Evolutionary conservation across 345 rosid genomes (phyloP).

Genomic region (Sonneratia caseolaris): DNA sequence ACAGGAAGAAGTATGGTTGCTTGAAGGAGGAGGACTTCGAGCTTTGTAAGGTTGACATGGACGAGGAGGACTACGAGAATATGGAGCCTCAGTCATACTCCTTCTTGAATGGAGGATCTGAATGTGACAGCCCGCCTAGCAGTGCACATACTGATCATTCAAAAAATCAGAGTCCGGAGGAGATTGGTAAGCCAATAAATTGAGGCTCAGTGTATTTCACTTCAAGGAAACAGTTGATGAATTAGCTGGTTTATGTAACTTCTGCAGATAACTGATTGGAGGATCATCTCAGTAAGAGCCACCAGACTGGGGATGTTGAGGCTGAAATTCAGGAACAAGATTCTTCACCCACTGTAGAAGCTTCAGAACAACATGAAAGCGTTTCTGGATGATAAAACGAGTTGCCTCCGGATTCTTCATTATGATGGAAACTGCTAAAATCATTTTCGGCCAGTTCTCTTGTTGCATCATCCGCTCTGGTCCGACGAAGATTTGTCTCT

Average conservation of each 20-base stretch:
- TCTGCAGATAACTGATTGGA: background rate
- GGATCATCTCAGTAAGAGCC: background rate
- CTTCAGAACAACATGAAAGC: background rate
- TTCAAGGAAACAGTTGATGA: background rate
- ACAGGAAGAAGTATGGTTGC: constrained; percentile 44
- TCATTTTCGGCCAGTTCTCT: background rate
- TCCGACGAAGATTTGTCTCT: background rate
- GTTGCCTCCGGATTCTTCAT: background rate
- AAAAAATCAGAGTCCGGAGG: background rate
- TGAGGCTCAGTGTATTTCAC: background rate
- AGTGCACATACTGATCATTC: background rate
- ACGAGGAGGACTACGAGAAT: constrained; percentile 4
- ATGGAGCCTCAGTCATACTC: constrained; percentile 7
- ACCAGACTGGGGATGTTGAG: background rate
- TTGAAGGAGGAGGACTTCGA: constrained; percentile 22
- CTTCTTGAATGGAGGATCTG: constrained; percentile 2
- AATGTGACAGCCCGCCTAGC: constrained; percentile 10
- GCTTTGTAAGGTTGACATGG: background rate
- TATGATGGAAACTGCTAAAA: background rate
- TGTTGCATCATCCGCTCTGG: background rate
- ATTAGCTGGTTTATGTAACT: background rate
- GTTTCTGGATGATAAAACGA: background rate
- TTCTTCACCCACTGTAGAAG: background rate
- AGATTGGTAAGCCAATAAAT: background rate
- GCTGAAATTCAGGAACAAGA: background rate